These are phyloP conservation scores for Fusarium avenaceum DNA, from an alignment of 2,329 filamentous ascomycete genomes.

Conservation along the genomic window DNA sequence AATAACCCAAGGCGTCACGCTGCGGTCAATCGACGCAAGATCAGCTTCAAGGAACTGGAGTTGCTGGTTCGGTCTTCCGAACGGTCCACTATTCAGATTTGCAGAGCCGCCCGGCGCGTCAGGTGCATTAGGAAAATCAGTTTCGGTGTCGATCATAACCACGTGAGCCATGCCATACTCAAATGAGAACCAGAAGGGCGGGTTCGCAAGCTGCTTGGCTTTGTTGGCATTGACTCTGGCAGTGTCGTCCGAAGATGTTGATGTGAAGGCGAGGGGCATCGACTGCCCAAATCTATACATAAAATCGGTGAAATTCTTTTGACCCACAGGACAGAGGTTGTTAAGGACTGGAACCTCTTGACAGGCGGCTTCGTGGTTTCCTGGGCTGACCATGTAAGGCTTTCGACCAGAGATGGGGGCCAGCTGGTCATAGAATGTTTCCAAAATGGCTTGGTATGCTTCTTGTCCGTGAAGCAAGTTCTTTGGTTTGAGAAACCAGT, in stretches of 20 bases:
- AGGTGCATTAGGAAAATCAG: constrained; percentile 54
- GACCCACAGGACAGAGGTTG: constrained; percentile 21
- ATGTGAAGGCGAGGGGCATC: constrained; percentile 17
- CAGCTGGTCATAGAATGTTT: constrained; percentile 29
- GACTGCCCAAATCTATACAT: constrained; percentile 19
- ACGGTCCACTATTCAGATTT: constrained; percentile 24
- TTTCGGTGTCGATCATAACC: constrained; percentile 54
- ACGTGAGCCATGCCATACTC: constrained; percentile 50
- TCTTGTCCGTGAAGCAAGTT: constrained; percentile 25
- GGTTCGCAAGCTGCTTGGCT: constrained; percentile 30
- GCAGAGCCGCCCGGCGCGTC: constrained; percentile 26
- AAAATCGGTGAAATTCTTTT: constrained; percentile 38
- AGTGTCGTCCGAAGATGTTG: constrained; percentile 5
- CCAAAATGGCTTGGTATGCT: constrained; percentile 26
- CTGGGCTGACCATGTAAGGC: constrained; percentile 31
- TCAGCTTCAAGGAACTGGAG: constrained; percentile 29
- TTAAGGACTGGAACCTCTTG: constrained; percentile 27
- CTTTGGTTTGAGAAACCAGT: constrained; percentile 28
- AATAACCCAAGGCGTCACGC: constrained; percentile 63
- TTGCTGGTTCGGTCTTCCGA: constrained; percentile 23
- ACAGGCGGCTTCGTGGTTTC: constrained; percentile 29
- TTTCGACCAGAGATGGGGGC: constrained; percentile 17
- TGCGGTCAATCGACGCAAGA: constrained; percentile 67
- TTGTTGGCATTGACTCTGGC: constrained; percentile 34
- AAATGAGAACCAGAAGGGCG: constrained; percentile 46